These are phyloP conservation scores for Clitopilus passeckerianus DNA, from an alignment of 768 basidiomycete species.

Conservation along the genomic window DNA sequence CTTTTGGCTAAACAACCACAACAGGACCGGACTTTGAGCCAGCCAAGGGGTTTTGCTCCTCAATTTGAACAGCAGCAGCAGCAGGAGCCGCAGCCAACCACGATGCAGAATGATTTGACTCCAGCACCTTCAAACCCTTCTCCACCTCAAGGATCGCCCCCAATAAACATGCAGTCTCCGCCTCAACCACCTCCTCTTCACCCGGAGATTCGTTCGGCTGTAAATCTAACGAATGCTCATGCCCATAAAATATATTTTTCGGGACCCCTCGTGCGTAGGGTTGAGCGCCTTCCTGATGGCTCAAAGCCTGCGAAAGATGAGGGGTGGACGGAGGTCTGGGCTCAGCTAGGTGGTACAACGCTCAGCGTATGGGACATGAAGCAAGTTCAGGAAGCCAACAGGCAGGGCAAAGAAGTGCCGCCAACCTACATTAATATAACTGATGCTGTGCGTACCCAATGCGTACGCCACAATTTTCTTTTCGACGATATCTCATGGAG, in stretches of 20 bases:
- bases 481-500: conserved; percentile 5
- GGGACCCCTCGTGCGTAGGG: conserved; percentile 70
- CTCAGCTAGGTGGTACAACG: conserved; percentile 84
- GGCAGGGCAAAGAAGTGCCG: conserved; percentile 75
- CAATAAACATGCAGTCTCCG: background rate
- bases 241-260: conserved; percentile 86
- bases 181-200: conserved; percentile 46
- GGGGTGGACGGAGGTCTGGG: conserved; percentile 84
- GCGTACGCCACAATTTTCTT: conserved; percentile 25
- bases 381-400: conserved; percentile 79
- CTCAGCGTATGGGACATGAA: conserved; percentile 92
- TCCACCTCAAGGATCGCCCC: background rate
- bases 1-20: background rate
- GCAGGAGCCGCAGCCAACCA: conserved; percentile 4
- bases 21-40: background rate
- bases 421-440: conserved; percentile 85
- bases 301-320: conserved; percentile 66
- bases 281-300: conserved; percentile 78
- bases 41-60: background rate
- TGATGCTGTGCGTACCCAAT: conserved; percentile 68
- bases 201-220: conserved; percentile 78
- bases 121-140: conserved; percentile 6
- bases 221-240: conserved; percentile 69
- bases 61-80: conserved; percentile 5
- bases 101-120: background rate